These are phyloP conservation scores for Schizosaccharomyces octosporus DNA, from an alignment of 805 yeast genomes.

Conservation along the genomic window DNA sequence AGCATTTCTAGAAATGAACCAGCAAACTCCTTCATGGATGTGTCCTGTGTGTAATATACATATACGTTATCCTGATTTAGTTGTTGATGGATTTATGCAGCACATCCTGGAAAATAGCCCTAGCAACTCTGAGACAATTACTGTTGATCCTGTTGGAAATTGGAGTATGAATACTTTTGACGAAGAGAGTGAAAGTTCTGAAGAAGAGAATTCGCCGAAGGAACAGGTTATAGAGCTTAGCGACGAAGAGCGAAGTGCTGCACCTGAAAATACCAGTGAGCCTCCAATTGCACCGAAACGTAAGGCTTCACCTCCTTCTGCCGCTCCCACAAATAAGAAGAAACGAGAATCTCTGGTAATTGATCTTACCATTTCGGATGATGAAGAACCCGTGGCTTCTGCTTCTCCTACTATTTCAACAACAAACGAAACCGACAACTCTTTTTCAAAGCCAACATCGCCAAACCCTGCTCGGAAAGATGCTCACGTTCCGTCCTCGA, in stretches of 20 bases:
- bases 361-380: conserved; percentile 8
- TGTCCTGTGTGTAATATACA: conserved; percentile 58
- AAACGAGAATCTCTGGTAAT: conserved; percentile 5
- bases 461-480: too few species aligned
- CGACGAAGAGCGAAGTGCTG: neutral
- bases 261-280: conserved; percentile 4
- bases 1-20: conserved; percentile 49
- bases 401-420: neutral
- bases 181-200: conserved; percentile 2
- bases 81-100: conserved; percentile 32
- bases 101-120: conserved; percentile 33
- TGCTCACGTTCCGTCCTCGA: too few species aligned
- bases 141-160: conserved; percentile 42
- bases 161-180: conserved; percentile 26
- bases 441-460: neutral
- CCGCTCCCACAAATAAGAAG: neutral
- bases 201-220: neutral
- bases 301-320: neutral
- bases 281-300: neutral
- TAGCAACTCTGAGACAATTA: conserved; percentile 38
- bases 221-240: conserved; percentile 1
- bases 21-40: conserved; percentile 59
- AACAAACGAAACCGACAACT: neutral
- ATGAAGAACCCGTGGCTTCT: conserved; percentile 4
- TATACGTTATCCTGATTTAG: conserved; percentile 31